These are phyloP conservation scores for Passiflora organensis DNA, from an alignment of 345 rosid genomes.

Conservation along the genomic window DNA sequence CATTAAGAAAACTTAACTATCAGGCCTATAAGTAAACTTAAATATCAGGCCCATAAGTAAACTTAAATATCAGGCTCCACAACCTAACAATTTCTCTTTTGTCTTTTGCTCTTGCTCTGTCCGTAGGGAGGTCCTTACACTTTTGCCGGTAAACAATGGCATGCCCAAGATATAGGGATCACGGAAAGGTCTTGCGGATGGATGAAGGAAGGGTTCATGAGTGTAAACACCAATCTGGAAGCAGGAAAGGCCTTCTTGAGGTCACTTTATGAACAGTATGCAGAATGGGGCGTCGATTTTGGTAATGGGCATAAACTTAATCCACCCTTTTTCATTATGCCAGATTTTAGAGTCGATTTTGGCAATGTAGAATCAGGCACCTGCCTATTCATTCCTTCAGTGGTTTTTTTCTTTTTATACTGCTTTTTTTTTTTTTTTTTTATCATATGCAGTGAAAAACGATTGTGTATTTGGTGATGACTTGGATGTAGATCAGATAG, in stretches of 20 bases:
- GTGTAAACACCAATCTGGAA: constrained; percentile 60
- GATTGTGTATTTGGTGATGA: constrained; percentile 86
- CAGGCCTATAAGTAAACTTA: too few species aligned
- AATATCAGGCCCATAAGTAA: too few species aligned
- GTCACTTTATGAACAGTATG: constrained; percentile 77
- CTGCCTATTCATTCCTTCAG: too few species aligned
- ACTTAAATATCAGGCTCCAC: too few species aligned
- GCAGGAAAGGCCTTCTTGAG: constrained; percentile 86
- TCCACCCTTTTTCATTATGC: background rate
- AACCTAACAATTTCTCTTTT: too few species aligned
- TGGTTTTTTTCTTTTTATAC: constrained; percentile 5
- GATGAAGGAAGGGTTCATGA: constrained; percentile 92
- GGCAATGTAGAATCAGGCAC: too few species aligned
- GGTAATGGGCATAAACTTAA: constrained; percentile 35
- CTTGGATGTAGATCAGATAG: constrained; percentile 62
- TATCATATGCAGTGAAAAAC: constrained; percentile 55
- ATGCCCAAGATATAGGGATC: constrained; percentile 71
- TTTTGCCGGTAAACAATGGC: constrained; percentile 59
- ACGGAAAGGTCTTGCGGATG: constrained; percentile 83
- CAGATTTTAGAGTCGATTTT: constrained; percentile 8
- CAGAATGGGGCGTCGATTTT: constrained; percentile 94
- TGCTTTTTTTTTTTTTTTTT: background rate
- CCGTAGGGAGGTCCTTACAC: constrained; percentile 57
- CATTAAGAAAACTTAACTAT: too few species aligned
- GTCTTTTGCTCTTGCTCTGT: constrained; percentile 12